Base-by-base conservation (phyloP, 2,329 filamentous ascomycete genomes). In the Aspergillus carbonarius region DNA sequence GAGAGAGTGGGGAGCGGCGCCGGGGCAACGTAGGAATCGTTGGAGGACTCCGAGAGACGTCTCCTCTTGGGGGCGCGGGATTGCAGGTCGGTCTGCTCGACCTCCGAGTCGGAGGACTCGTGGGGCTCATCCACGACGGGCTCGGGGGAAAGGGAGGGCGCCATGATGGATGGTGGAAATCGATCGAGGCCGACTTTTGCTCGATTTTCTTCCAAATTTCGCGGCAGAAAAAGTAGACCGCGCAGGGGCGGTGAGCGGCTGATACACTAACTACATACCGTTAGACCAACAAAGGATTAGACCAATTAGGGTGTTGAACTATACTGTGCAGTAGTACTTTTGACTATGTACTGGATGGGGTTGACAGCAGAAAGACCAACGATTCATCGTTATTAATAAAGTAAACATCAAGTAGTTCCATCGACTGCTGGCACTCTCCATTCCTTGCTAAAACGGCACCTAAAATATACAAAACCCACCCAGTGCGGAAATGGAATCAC, bases 31-130 rank as follows among this genome's bases (percentile, higher is more conserved):
- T 72, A 71, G 9, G 67, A 71, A 57, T 75, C 72, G 56, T 67
- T 63, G 5, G 74, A 74, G 7, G 74, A 73, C 52, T 70, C 67
- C 44, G 76, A 78, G 55, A 77, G 63, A 56, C 76, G 74, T 59
- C 76, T 69, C 51, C 76, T 67, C 63, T 78, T 78, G 25, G 74
- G 63, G 1, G 75, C 68, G 55, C 74, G 72, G 42, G 66, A 65
- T 37, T 72, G 64, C 46, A 63, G 53, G 12, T 69, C 64, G 15
- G 54, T 18, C 27, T 66, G 61, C 23, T 66, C 65, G 20, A 61
- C 20, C 25, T 54, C 51, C 2, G 55, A 47, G 57, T 68, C 65
- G 1, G 66, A 67, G 13, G 53, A 49, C 27, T 61, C 58, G 10
- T 60, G 52, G 4, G 51, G 57, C 7, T 68, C 63, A 10, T 72